Conservation (phyloP, 108 stramenopile genomes). For the Poteriospumella lacustris region DNA sequence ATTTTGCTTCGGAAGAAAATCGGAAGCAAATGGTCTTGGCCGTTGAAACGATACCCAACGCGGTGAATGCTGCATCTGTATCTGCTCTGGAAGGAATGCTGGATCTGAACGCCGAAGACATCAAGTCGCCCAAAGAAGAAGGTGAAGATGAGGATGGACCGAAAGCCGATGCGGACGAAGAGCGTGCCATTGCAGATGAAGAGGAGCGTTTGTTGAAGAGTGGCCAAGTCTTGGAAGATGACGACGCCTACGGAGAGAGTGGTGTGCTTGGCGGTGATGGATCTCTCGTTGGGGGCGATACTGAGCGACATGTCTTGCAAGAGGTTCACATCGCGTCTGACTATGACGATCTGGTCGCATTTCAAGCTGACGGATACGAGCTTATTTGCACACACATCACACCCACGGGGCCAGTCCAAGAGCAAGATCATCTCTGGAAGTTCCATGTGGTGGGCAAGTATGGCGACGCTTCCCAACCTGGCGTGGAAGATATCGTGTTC, state of each 20-base stretch:
- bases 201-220: too few species aligned
- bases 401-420: not conserved
- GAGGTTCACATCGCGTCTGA: not conserved
- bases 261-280: too few species aligned
- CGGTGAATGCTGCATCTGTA: too few species aligned
- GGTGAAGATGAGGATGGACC: slow-evolving; percentile 2
- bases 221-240: too few species aligned
- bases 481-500: not conserved
- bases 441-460: not conserved
- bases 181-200: not conserved
- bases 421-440: slow-evolving; percentile 5
- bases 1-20: not conserved
- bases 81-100: not conserved
- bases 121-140: not conserved
- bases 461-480: not conserved
- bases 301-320: not conserved
- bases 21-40: not conserved
- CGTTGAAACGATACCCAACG: too few species aligned
- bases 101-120: not conserved
- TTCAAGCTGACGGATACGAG: not conserved
- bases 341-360: not conserved
- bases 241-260: too few species aligned
- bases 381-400: not conserved
- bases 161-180: too few species aligned
- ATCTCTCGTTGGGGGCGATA: not conserved